Base-by-base conservation (phyloP, 129 eudicot species). In the Oenanthe sinensis region DNA sequence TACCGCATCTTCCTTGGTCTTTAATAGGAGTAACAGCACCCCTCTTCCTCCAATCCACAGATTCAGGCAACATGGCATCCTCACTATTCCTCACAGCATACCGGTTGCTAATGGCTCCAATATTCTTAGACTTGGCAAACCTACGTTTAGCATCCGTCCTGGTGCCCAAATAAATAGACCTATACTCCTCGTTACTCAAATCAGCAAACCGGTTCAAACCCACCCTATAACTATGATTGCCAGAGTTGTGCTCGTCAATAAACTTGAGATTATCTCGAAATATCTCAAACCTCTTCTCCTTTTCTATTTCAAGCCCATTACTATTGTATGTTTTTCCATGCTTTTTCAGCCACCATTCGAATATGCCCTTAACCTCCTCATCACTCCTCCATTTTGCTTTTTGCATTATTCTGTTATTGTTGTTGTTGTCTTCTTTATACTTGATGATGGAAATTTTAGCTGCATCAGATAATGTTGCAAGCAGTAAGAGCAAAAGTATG, bases 171-270 rank as follows among this genome's bases (percentile, higher is more conserved):
- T 80, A 87, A 85, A 73, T 79, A 33, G 89, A 77, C 71, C 88
- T 82, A 72, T 86, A 95, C 89, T 95, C 97, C 3, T 88, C 94
- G 33, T 87, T 88, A 44, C 90, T 91, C 67, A 95, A 43, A 81
- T 95, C 98, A 79, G 98, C 97, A 81, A 91, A 95, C 79, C 78
- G 84, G 86, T 88, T 95, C 75, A 91, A 76, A 22, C 98, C 98
- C 39, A 95, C 85, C 78, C 78, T 83, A 52, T 95, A 95, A 24
- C 87, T 88, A 75, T 88, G 85, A 79, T 90, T 87, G 11, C 46
- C 85, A 1, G 86, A 78, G 80, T 55, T 81, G 15, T 91, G 97
- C 47, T 91, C 91, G 19, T 93, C 92, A 7, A 93, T 85, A 78
- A 88, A 93, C 80, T 77, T 87, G 16, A 90, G 62, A 47, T 90